Base-by-base conservation (phyloP, 805 yeast species). In the Metschnikowia corniflorae region DNA sequence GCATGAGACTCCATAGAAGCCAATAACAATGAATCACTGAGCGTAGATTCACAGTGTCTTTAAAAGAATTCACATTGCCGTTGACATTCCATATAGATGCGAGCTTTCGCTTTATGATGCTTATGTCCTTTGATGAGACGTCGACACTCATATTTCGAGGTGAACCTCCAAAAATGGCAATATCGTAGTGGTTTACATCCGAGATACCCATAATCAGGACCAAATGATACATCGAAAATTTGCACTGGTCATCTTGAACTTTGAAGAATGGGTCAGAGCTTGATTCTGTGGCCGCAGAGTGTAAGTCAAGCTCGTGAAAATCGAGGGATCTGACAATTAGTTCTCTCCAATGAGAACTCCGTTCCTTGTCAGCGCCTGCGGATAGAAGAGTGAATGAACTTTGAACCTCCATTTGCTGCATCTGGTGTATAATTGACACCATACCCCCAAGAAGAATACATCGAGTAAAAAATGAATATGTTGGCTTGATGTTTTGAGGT, bases 91-190 rank as follows among this genome's bases (percentile, higher is more conserved):
- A 67, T 34, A 66, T 59, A 12, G 48, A 51, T 36, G 41, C 47
- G 18, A 66, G 46, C 41, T 66, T 65, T 12, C 57, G 43, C 37
- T 57, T 67, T 5, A 64, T 70, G 16, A 57, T 47, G 15, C 46
- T 37, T 33, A 57, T 54, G 40, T 68, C 73, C 33, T 65, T 63
- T 20, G 45, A 33, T 2, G 66, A 61, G 2, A 65, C 69, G 19
- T 47, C 52, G 5, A 68, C 72, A 42, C 70, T 64, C 24, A 63
- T 56, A 50, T 88, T 73, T 61, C 82, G 77, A 1, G 93, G 93
- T 6, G 87, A 84, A 1, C 96, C 96, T 2, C 89, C 81, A 56
- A 69, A 81, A 5, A 84, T 80, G 36, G 83, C 83, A 39, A 84
- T 77, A 57, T 86, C 95, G 57, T 83, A 80, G 44, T 84, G 86